Evolutionary conservation across 352 stramenopile species (phyloP).

Genomic region (Pythium phragmiticola): DNA sequence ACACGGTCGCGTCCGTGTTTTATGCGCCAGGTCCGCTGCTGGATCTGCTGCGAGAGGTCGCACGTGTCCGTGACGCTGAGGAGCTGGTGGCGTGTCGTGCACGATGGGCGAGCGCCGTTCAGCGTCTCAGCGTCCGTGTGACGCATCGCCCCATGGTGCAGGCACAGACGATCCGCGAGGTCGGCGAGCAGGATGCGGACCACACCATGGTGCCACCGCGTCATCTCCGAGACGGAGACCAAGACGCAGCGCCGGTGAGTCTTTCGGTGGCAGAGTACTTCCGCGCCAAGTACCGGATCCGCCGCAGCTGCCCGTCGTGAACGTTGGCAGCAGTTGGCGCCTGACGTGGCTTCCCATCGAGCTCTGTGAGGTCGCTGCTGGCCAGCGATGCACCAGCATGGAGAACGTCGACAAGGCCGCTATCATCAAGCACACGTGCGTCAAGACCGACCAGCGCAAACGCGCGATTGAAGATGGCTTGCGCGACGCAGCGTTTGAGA

Average conservation of each 20-base stretch:
- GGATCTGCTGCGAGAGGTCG: constrained; percentile 4
- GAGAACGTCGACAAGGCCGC: constrained; percentile 2
- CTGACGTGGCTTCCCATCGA: constrained; percentile 23
- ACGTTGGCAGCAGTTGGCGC: constrained; percentile 5
- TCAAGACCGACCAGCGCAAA: constrained; percentile 7
- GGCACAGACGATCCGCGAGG: constrained; percentile 8
- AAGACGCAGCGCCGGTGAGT: not conserved
- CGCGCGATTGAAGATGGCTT: constrained; percentile 1
- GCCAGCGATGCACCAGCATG: constrained; percentile 10
- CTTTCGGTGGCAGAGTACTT: constrained; percentile 13
- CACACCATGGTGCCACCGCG: constrained; percentile 7
- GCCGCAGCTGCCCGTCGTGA: constrained; percentile 12
- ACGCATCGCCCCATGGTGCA: constrained; percentile 6
- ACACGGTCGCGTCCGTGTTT: constrained; percentile 16
- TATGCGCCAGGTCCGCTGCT: constrained; percentile 12
- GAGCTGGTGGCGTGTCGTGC: not conserved
- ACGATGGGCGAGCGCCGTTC: constrained; percentile 5
- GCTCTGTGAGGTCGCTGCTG: constrained; percentile 16
- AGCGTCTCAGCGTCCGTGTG: not conserved
- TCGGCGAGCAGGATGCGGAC: constrained; percentile 6
- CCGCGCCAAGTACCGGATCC: constrained; percentile 6
- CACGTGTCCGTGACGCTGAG: not conserved
- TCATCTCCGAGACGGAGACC: too few species aligned
- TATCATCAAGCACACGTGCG: constrained; percentile 9
- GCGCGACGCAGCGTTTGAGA: constrained; percentile 8